Base-by-base conservation (phyloP, 2,329 filamentous ascomycete genomes). In the Apiospora malaysiana region DNA sequence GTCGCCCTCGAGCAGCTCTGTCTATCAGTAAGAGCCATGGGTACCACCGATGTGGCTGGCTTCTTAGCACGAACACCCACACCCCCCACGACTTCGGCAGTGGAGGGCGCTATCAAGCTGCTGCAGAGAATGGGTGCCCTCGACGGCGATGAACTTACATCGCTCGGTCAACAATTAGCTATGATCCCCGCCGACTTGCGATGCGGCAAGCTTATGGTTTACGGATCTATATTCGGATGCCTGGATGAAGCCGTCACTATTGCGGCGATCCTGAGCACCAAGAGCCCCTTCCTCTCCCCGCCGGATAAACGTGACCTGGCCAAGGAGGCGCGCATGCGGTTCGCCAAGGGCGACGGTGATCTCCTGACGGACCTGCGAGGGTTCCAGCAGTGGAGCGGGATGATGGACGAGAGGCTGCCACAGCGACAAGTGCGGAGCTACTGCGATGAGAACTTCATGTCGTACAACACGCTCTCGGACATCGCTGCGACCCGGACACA, bases 1-100 rank as follows among this genome's bases (percentile, higher is more conserved):
- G 95, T 98, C 1, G 95, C 96, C 1, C 85, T 99, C 1, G 96
- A 99, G 81, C 95, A 98, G 78, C 89, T 98, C 37, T 98, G 95
- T 79, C 86, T 99, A 5, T 97, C 94, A 0, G 96, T 99, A 59
- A 93, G 96, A 73, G 94, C 95, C 23, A 98, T 98, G 94, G 95
- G 94, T 1, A 92, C 97, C 70, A 87, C 88, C 68, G 93, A 98
- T 75, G 93, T 98, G 1, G 88, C 90, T 6, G 85, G 83, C 2
- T 99, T 99, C 82, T 87, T 99, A 14, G 91, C 91, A 1, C 92
- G 93, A 66, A 96, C 95, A 0, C 90, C 97, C 10, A 98, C 95
- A 1, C 96, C 96, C 0, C 96, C 96, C 0, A 94, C 94, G 72
- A 92, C 89, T 40, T 86, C 92, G 2, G 95, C 96, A 14, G 94